Conservation (phyloP, 179 eudicot genomes). For the Amaranthus tricolor region DNA sequence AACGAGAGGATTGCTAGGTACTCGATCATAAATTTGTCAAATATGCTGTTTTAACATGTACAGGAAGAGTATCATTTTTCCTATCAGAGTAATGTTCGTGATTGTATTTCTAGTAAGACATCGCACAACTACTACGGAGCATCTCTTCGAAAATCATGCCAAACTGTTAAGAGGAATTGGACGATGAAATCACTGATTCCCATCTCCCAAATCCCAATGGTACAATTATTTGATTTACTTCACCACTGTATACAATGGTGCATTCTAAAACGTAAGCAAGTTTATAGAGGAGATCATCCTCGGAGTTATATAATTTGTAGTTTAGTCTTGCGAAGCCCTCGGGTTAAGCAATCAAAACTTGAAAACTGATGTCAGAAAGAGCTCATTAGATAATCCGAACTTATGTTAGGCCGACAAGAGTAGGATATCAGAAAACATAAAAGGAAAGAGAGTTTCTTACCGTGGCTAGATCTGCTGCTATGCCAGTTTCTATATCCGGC, state of each 20-base stretch:
- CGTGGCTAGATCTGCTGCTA: neutral
- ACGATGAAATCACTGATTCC: no score
- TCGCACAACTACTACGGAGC: neutral
- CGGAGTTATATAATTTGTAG: no score
- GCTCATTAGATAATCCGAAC: neutral
- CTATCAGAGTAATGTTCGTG: neutral
- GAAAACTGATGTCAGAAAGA: neutral
- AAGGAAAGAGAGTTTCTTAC: conserved; percentile 9
- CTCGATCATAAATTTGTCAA: no score
- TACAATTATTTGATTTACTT: no score
- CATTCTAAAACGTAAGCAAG: neutral
- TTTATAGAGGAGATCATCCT: neutral
- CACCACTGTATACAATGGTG: no score
- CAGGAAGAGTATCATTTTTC: no score
- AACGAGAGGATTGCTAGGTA: no score
- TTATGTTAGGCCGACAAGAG: neutral
- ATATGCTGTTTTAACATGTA: no score
- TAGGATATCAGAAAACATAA: neutral
- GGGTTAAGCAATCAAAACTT: no score
- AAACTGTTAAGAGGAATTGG: no score
- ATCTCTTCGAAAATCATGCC: neutral
- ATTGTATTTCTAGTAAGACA: neutral
- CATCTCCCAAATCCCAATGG: no score
- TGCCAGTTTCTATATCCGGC: conserved; percentile 49
- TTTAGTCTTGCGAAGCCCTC: no score